A percentile compares a stretch with the other conserved stretches of the same genome.
Conservation (phyloP, 257 asterid species). For the Salvia rosmarinus region DNA sequence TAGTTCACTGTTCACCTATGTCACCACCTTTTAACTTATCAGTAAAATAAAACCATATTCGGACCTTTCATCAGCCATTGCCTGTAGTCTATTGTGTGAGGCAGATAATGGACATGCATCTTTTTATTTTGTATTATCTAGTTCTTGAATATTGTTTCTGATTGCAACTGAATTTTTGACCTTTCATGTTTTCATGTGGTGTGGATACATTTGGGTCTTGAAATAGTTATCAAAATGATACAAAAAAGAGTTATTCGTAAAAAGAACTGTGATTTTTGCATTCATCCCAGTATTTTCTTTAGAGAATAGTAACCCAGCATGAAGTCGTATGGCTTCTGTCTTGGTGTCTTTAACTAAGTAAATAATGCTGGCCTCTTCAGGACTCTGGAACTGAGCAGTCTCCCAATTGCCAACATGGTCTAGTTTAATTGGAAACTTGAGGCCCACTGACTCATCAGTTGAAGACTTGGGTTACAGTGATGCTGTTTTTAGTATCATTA, state of each 20-base stretch:
- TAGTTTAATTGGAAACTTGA: neutral
- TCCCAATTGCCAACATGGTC: neutral
- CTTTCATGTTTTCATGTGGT: slow-evolving; percentile 16
- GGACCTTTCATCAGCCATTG: slow-evolving; percentile 1
- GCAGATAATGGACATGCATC: slow-evolving; percentile 13
- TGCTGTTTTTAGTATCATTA: too few species aligned
- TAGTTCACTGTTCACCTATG: neutral
- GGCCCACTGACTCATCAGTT: too few species aligned
- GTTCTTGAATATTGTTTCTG: slow-evolving; percentile 5
- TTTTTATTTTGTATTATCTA: slow-evolving; percentile 10
- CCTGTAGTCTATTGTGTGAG: neutral
- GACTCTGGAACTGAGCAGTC: slow-evolving; percentile 12
- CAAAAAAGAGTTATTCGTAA: slow-evolving; percentile 5
- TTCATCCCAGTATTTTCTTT: neutral
- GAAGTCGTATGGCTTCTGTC: neutral
- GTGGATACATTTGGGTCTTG: slow-evolving; percentile 7
- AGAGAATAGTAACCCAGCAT: neutral
- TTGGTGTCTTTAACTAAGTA: neutral
- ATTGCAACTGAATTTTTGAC: neutral
- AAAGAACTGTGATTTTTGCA: neutral
- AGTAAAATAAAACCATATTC: slow-evolving; percentile 9
- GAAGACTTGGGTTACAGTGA: too few species aligned
- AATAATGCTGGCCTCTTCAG: slow-evolving; percentile 4
- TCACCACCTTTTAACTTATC: neutral
- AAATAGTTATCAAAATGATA: neutral